A percentile compares a stretch with the other conserved stretches of the same genome.
Evolutionary conservation across 108 stramenopile genomes (phyloP).

Genomic region (Pseudonitzschia pungens): DNA sequence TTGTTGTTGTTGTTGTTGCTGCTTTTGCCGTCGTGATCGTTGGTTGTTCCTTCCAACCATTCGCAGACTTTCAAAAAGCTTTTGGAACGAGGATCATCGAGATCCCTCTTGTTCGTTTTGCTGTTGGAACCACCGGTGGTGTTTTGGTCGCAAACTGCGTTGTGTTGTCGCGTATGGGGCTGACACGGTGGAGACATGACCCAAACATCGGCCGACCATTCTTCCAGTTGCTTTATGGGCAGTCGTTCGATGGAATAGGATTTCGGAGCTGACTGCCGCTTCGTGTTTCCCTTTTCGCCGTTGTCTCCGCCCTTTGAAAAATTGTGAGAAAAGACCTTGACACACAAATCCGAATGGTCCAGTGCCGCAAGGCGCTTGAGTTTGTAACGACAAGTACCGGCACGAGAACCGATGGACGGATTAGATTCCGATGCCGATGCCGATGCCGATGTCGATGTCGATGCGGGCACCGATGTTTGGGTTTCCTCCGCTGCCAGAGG

Average conservation of each 20-base stretch:
- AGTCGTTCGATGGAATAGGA: constrained; percentile 56
- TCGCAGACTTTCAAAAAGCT: constrained; percentile 15
- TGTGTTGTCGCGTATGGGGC: constrained; percentile 63
- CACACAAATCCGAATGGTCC: constrained; percentile 81
- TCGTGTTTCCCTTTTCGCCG: not conserved
- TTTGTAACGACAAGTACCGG: not conserved
- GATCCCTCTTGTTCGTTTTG: not conserved
- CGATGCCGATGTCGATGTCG: not conserved
- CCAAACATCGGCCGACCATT: constrained; percentile 69
- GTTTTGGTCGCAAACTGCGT: not conserved
- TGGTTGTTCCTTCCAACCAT: constrained; percentile 31
- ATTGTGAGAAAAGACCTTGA: constrained; percentile 66
- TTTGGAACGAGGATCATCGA: constrained; percentile 21
- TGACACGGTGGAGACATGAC: constrained; percentile 91
- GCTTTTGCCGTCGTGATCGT: constrained; percentile 55
- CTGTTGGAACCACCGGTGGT: not conserved
- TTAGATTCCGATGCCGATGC: not conserved
- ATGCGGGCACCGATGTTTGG: not conserved
- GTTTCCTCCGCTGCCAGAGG: too few relatives aligned
- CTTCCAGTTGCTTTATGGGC: constrained; percentile 42
- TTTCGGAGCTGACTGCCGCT: constrained; percentile 18
- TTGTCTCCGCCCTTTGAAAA: constrained; percentile 26
- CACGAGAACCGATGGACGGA: not conserved
- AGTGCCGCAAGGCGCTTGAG: constrained; percentile 55
- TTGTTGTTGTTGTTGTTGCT: constrained; percentile 60